Evolutionary conservation across 2,329 filamentous ascomycete species (phyloP).

Genomic region (Fusarium domesticum): DNA sequence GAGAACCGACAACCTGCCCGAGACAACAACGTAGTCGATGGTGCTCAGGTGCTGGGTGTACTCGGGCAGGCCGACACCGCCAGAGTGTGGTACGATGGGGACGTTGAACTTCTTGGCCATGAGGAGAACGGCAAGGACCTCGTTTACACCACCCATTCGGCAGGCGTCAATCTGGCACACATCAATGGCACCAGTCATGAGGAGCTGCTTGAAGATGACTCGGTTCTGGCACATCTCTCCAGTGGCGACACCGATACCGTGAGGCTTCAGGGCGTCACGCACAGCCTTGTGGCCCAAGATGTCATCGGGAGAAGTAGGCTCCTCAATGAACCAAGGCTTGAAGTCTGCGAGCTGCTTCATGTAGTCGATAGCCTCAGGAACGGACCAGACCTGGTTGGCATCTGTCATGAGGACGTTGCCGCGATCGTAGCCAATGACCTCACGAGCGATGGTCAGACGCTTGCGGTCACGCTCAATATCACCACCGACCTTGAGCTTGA

Average conservation of each 20-base stretch:
- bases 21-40: slow-evolving; percentile 88
- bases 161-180: slow-evolving; percentile 90
- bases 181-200: slow-evolving; percentile 76
- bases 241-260: slow-evolving; percentile 79
- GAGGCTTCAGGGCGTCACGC: slow-evolving; percentile 71
- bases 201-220: slow-evolving; percentile 89
- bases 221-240: slow-evolving; percentile 97
- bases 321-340: slow-evolving; percentile 92
- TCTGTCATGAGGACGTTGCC: slow-evolving; percentile 90
- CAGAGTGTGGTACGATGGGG: slow-evolving; percentile 84
- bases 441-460: slow-evolving; percentile 69
- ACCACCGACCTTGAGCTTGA: slow-evolving; percentile 87
- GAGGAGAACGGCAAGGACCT: slow-evolving; percentile 84
- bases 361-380: slow-evolving; percentile 83
- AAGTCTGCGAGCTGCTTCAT: slow-evolving; percentile 81
- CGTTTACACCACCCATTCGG: slow-evolving; percentile 85
- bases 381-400: slow-evolving; percentile 90
- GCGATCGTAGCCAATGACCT: slow-evolving; percentile 77
- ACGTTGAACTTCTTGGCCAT: slow-evolving; percentile 77
- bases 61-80: slow-evolving; percentile 86
- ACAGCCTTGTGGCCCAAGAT: slow-evolving; percentile 85
- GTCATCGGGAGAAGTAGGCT: slow-evolving; percentile 87
- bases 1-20: slow-evolving; percentile 74
- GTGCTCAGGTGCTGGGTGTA: slow-evolving; percentile 92
- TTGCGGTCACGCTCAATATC: slow-evolving; percentile 68